Conservation (phyloP, 495 filamentous ascomycete genomes). For the Trichocladium antarcticum region DNA sequence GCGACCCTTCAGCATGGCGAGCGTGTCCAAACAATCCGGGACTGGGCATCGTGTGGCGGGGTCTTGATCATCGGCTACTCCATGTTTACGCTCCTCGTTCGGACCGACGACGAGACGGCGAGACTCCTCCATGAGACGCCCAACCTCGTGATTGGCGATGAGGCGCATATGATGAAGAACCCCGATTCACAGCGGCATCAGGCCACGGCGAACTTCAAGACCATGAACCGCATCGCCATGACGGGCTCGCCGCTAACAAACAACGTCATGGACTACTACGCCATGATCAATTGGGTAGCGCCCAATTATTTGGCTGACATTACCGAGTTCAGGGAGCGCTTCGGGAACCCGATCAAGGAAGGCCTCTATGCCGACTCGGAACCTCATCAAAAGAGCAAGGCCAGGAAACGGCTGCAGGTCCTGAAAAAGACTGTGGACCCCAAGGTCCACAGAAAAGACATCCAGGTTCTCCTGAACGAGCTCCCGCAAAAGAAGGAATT, state of each 20-base stretch:
- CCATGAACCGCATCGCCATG: conserved; percentile 67
- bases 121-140: conserved; percentile 47
- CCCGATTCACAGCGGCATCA: conserved; percentile 37
- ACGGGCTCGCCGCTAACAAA: conserved; percentile 84
- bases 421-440: conserved; percentile 62
- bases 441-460: conserved; percentile 68
- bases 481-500: conserved; percentile 73
- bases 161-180: conserved; percentile 76
- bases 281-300: conserved; percentile 82
- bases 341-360: conserved; percentile 57
- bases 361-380: conserved; percentile 59
- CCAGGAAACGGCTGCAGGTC: conserved; percentile 54
- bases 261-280: conserved; percentile 67
- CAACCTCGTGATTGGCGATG: conserved; percentile 74
- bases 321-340: conserved; percentile 55
- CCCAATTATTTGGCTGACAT: conserved; percentile 61
- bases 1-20: conserved; percentile 14
- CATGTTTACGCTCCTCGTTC: conserved; percentile 42
- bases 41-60: conserved; percentile 58
- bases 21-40: conserved; percentile 36
- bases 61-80: conserved; percentile 64
- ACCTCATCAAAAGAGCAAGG: conserved; percentile 39
- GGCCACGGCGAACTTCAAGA: conserved; percentile 46
- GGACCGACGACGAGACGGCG: conserved; percentile 19
- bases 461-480: conserved; percentile 49